Evolutionary conservation across 2,329 filamentous ascomycete genomes (phyloP).

Genomic region (Botryotinia calthae): DNA sequence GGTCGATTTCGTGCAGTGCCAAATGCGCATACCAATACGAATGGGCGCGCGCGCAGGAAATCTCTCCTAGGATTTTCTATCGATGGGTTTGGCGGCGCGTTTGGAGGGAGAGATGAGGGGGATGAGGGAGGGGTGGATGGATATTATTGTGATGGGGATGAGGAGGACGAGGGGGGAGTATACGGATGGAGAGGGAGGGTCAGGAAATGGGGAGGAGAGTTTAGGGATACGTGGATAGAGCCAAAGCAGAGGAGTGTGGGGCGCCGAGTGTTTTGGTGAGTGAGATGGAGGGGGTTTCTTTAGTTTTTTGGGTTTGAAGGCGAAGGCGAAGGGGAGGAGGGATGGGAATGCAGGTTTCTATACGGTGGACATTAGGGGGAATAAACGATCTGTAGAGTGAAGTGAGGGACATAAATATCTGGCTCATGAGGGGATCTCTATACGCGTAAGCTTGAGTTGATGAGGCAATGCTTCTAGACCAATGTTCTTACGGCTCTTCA

Average conservation of each 20-base stretch:
- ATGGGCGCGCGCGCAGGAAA: slow-evolving; percentile 27
- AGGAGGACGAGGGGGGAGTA: slow-evolving; percentile 25
- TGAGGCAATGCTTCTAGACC: neutral
- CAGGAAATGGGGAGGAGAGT: slow-evolving; percentile 34
- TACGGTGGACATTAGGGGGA: too few relatives aligned
- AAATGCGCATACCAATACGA: slow-evolving; percentile 36
- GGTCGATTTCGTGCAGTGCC: slow-evolving; percentile 65
- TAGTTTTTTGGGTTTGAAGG: neutral
- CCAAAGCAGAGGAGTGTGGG: slow-evolving; percentile 59
- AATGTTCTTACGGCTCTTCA: neutral
- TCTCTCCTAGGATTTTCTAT: slow-evolving; percentile 50
- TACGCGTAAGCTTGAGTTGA: neutral
- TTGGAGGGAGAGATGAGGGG: slow-evolving; percentile 39
- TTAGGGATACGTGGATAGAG: slow-evolving; percentile 58
- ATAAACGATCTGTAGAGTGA: neutral
- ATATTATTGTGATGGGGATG: neutral
- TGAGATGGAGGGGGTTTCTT: slow-evolving; percentile 38
- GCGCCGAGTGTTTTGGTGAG: slow-evolving; percentile 60
- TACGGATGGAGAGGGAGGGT: slow-evolving; percentile 28
- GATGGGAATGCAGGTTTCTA: neutral
- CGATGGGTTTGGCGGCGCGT: slow-evolving; percentile 37
- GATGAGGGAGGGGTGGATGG: slow-evolving; percentile 39
- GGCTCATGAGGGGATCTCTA: neutral
- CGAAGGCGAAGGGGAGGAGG: neutral
- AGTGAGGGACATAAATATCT: neutral